Percentiles rank a stretch among this genome's conserved stretches.
These are phyloP conservation scores for Yamagishiella unicocca DNA, from an alignment of 139 green algal species.

Conservation along the genomic window DNA sequence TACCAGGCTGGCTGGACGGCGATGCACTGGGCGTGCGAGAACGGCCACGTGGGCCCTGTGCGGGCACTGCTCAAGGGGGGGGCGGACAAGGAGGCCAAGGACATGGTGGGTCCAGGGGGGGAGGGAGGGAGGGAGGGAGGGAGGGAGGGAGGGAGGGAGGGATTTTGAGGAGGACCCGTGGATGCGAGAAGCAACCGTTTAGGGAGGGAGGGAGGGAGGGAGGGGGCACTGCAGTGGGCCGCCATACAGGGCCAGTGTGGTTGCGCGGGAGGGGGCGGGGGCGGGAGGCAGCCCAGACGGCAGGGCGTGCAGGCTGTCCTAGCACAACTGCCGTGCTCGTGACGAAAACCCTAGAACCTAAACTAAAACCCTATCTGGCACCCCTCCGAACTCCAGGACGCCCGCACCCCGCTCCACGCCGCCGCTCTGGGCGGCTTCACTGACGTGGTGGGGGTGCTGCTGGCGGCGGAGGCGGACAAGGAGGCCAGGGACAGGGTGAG, in stretches of 20 bases:
- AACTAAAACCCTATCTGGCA: neutral
- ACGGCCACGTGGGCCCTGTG: slow-evolving; percentile 16
- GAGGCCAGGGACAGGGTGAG: slow-evolving; percentile 8
- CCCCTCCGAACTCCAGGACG: neutral
- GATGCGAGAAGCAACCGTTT: too few relatives aligned
- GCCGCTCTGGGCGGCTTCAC: neutral
- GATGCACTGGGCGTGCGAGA: slow-evolving; percentile 27
- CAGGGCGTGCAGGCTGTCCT: too few relatives aligned
- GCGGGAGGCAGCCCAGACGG: too few relatives aligned
- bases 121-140: neutral
- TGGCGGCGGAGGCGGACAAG: slow-evolving; percentile 12
- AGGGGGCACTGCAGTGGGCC: neutral
- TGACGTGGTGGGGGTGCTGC: slow-evolving; percentile 4
- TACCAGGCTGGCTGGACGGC: slow-evolving; percentile 13
- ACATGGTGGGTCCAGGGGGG: neutral
- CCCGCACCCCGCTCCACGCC: neutral
- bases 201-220: neutral
- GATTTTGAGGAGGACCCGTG: too few relatives aligned
- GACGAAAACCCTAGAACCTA: too few relatives aligned
- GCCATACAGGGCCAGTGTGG: too few relatives aligned
- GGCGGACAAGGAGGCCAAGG: slow-evolving; percentile 10
- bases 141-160: neutral
- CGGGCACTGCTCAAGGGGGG: neutral
- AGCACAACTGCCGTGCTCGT: too few relatives aligned
- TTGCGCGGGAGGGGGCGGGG: too few relatives aligned